Conservation (phyloP, 23 red algal genomes). For the Gracilaria gracilis region DNA sequence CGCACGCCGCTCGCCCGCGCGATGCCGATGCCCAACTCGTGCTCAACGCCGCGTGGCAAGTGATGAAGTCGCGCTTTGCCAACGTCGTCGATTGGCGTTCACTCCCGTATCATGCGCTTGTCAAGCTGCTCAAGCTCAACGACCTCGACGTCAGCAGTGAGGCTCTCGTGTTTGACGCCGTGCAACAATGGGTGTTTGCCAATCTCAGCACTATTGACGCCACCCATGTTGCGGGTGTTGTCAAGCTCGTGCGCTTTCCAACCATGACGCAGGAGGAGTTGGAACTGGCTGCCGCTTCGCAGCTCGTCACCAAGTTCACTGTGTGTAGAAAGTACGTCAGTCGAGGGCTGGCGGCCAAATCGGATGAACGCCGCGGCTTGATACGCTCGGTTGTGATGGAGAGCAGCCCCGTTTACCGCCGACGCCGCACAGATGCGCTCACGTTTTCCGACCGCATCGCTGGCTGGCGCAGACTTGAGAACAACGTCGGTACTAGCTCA, state of each 20-base stretch:
- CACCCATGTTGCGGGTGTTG: slow-evolving; percentile 4
- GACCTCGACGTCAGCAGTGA: slow-evolving; percentile 37
- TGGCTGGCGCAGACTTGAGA: slow-evolving; percentile 23
- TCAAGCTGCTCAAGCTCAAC: slow-evolving; percentile 62
- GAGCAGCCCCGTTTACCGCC: slow-evolving; percentile 54
- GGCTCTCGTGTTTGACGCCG: slow-evolving; percentile 33
- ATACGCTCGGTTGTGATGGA: slow-evolving; percentile 43
- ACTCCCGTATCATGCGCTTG: slow-evolving; percentile 33
- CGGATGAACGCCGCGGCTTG: slow-evolving; percentile 46
- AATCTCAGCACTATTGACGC: slow-evolving; percentile 6
- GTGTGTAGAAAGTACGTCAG: slow-evolving; percentile 56
- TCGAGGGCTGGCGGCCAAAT: slow-evolving; percentile 35
- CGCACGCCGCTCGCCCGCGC: neutral
- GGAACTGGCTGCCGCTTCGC: neutral
- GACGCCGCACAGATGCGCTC: slow-evolving; percentile 31
- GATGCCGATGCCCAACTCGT: slow-evolving; percentile 38
- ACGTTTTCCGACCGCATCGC: slow-evolving; percentile 56
- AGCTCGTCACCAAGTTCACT: slow-evolving; percentile 19
- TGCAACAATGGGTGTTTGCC: slow-evolving; percentile 38
- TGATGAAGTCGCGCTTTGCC: slow-evolving; percentile 46
- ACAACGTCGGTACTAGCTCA: slow-evolving; percentile 28
- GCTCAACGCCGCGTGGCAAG: neutral
- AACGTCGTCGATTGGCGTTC: slow-evolving; percentile 16
- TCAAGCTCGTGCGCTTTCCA: slow-evolving; percentile 68
- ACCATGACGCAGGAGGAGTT: slow-evolving; percentile 62